Evolutionary conservation across 164 flowering plant species (phyloP).

Genomic region (Chimonanthus praecox): DNA sequence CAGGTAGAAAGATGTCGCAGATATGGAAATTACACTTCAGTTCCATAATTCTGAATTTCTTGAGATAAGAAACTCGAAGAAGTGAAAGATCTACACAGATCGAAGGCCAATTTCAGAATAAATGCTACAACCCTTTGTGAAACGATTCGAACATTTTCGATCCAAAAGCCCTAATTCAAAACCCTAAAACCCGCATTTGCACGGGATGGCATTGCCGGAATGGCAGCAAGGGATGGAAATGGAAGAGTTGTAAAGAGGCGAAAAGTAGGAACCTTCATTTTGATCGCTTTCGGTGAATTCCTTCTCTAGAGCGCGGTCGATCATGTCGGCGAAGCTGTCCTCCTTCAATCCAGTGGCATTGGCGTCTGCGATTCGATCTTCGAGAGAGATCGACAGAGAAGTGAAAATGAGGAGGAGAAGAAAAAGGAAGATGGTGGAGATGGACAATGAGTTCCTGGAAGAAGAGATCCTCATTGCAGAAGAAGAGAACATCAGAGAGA

Average conservation of each 20-base stretch:
- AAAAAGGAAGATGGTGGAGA: conserved; percentile 4
- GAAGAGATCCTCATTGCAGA: conserved; percentile 6
- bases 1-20: background rate
- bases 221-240: background rate
- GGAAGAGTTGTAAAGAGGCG: conserved; percentile 2
- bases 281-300: conserved; percentile 77
- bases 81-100: background rate
- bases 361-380: conserved; percentile 7
- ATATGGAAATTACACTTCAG: background rate
- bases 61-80: background rate
- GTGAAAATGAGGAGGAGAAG: conserved; percentile 2
- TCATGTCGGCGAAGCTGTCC: conserved; percentile 67
- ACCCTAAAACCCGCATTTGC: conserved; percentile 4
- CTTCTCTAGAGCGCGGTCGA: conserved; percentile 75
- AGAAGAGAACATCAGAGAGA: background rate
- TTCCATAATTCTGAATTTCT: no score
- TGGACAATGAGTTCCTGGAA: background rate
- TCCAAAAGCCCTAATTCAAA: background rate
- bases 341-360: conserved; percentile 39
- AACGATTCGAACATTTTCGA: background rate
- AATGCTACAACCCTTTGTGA: background rate
- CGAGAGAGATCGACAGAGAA: conserved; percentile 5
- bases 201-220: background rate
- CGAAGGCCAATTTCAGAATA: background rate
- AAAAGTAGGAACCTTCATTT: conserved; percentile 52